These are phyloP conservation scores for Davidsoniella australis DNA, from an alignment of 2,329 filamentous ascomycete species.

Conservation along the genomic window DNA sequence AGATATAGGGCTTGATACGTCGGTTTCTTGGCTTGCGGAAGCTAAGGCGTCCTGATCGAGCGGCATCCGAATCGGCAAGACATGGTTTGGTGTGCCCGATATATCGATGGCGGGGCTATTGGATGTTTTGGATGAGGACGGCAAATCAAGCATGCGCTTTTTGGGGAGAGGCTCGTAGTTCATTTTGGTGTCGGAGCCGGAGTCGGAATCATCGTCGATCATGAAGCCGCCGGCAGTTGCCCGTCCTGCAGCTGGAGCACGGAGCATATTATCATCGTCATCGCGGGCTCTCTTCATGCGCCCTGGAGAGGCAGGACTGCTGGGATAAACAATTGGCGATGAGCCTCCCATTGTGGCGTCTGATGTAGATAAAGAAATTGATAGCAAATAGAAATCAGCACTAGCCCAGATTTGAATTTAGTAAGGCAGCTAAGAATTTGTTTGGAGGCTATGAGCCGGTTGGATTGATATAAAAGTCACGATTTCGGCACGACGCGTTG, in stretches of 20 bases:
- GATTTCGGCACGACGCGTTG: slow-evolving; percentile 2
- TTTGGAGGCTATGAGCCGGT: not conserved
- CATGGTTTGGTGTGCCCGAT: not conserved
- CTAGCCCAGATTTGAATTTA: not conserved
- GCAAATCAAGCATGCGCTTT: slow-evolving; percentile 9
- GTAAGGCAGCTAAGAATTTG: not conserved
- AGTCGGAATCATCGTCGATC: slow-evolving; percentile 10
- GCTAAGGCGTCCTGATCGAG: not conserved
- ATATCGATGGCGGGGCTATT: slow-evolving; percentile 1
- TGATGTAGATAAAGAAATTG: not conserved
- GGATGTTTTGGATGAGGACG: not conserved
- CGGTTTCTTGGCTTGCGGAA: not conserved
- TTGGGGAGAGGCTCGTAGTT: slow-evolving; percentile 4
- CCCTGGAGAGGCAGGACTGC: slow-evolving; percentile 10
- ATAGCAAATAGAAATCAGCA: not conserved
- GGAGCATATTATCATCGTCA: slow-evolving; percentile 3
- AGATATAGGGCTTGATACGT: not conserved
- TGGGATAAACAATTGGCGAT: slow-evolving; percentile 13
- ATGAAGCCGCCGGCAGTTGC: slow-evolving; percentile 13
- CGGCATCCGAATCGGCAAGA: not conserved
- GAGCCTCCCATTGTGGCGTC: slow-evolving; percentile 7
- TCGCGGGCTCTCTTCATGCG: slow-evolving; percentile 12
- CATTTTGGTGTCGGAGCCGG: slow-evolving; percentile 8
- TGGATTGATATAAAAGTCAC: not conserved
- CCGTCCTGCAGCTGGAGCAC: not conserved